Evolutionary conservation across 2,329 filamentous ascomycete species (phyloP).

Genomic region (Colletotrichum godetiae): DNA sequence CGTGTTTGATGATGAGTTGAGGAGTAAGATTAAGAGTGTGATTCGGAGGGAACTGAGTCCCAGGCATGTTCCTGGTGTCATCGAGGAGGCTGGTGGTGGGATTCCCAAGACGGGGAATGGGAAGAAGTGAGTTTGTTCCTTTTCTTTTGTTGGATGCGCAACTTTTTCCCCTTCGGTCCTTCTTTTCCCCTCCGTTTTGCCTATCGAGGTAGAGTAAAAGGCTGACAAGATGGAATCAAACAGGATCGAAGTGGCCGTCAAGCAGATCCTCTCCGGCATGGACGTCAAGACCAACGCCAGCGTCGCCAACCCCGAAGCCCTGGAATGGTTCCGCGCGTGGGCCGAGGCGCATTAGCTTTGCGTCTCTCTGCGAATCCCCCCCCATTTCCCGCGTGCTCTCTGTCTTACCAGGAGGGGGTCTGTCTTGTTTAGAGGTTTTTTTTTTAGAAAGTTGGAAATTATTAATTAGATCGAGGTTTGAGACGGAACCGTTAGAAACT

Average conservation of each 20-base stretch:
- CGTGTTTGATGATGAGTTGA: slow-evolving; percentile 69
- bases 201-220: not conserved
- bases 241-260: slow-evolving; percentile 93
- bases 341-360: slow-evolving; percentile 61
- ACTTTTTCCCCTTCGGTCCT: no score
- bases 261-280: slow-evolving; percentile 92
- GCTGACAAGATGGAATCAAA: not conserved
- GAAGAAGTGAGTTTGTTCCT: slow-evolving; percentile 78
- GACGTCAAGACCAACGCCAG: slow-evolving; percentile 90
- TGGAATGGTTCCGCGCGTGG: slow-evolving; percentile 92
- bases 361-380: no score
- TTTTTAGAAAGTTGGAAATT: no score
- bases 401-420: no score
- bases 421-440: no score
- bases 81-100: slow-evolving; percentile 82
- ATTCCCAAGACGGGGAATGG: slow-evolving; percentile 95
- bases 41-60: slow-evolving; percentile 85
- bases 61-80: slow-evolving; percentile 85
- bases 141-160: no score
- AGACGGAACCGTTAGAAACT: no score
- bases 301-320: slow-evolving; percentile 89
- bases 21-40: slow-evolving; percentile 70
- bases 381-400: not conserved
- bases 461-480: no score
- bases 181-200: no score